Evolutionary conservation across 176 grass and related monocot species (phyloP).

Genomic region (Dendrocalamus sinicus): DNA sequence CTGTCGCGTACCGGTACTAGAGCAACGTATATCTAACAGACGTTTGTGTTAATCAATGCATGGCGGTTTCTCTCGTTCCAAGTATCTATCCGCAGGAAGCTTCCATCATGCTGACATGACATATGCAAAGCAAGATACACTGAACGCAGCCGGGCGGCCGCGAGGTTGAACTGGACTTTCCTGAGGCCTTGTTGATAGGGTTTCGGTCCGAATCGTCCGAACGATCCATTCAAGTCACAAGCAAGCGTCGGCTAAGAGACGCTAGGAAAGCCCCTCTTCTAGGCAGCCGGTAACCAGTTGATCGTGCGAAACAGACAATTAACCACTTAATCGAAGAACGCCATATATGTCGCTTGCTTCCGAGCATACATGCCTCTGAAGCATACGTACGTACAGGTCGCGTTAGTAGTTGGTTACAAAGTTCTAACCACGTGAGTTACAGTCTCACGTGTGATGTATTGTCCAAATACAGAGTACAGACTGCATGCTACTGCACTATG

Average conservation of each 20-base stretch:
- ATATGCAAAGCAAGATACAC: neutral
- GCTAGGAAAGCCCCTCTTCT: neutral
- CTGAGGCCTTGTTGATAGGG: neutral
- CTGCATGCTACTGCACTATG: neutral
- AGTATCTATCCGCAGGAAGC: slow-evolving; percentile 15
- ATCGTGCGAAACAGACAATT: slow-evolving; percentile 21
- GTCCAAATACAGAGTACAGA: too few relatives aligned
- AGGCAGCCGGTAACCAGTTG: neutral
- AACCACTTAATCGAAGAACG: too few relatives aligned
- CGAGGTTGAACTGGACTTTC: neutral
- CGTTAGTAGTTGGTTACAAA: too few relatives aligned
- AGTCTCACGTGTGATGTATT: too few relatives aligned
- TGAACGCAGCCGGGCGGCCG: slow-evolving; percentile 35
- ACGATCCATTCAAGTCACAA: neutral
- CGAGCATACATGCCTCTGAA: neutral
- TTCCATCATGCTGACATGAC: neutral
- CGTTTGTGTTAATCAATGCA: neutral
- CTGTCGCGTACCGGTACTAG: neutral
- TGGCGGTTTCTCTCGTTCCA: neutral
- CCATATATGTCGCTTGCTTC: neutral
- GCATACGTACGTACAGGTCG: too few relatives aligned
- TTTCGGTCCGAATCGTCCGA: neutral
- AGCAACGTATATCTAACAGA: neutral
- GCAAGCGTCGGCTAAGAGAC: slow-evolving; percentile 10
- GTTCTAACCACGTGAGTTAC: too few relatives aligned